Percentiles rank a stretch among this genome's conserved stretches.
These are phyloP conservation scores for Pseudoneurospora amorphoporcata DNA, from an alignment of 495 filamentous ascomycete species.

Conservation along the genomic window DNA sequence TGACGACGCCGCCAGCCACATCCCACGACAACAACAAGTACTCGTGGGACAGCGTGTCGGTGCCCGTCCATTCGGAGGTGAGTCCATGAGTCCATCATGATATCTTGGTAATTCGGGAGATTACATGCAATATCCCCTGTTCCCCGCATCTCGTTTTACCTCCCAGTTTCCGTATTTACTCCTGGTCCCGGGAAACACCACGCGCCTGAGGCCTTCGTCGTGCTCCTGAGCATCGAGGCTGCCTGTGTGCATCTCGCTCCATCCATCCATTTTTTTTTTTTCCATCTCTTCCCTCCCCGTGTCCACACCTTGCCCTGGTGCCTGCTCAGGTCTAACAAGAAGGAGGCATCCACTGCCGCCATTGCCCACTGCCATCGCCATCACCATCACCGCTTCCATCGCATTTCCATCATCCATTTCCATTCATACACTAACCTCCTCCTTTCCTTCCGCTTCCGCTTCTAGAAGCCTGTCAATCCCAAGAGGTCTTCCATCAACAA, in stretches of 20 bases:
- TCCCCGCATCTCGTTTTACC: background rate
- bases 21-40: slow-evolving; percentile 37
- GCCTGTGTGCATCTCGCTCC: background rate
- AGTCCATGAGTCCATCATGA: slow-evolving; percentile 7
- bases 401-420: background rate
- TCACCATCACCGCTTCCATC: background rate
- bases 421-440: background rate
- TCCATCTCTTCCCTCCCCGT: background rate
- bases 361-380: background rate
- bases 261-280: background rate
- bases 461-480: slow-evolving; percentile 13
- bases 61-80: slow-evolving; percentile 29
- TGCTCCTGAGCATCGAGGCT: background rate
- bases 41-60: slow-evolving; percentile 40
- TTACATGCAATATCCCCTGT: background rate
- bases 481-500: slow-evolving; percentile 7
- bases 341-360: background rate
- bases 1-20: slow-evolving; percentile 39
- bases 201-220: background rate
- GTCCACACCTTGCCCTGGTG: background rate
- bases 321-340: background rate
- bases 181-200: background rate
- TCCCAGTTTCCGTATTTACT: background rate
- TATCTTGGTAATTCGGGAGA: background rate
- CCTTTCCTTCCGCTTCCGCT: background rate